Base-by-base conservation (phyloP, 805 yeast species). In the Ogataea siamensis region DNA sequence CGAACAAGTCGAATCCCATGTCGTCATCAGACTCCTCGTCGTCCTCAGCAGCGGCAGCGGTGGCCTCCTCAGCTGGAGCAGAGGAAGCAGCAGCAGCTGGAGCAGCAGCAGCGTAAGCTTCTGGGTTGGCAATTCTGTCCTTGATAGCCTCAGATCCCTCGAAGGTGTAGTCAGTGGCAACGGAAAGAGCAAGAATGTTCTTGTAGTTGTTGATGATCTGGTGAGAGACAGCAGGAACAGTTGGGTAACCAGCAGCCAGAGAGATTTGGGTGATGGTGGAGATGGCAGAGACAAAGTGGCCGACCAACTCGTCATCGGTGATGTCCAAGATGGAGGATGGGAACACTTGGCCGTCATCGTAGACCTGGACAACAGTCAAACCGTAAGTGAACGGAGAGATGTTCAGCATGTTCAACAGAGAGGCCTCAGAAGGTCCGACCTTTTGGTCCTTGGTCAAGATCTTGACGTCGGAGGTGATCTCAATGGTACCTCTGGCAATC, bases 401-500 rank as follows among this genome's bases (percentile, higher is more conserved):
- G 93, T 91, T 83, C 78, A 93, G 83, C 98, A 93, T 87, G 88
- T 93, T 93, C 71, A 93, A 84, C 75, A 93, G 79, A 59, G 96
- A 68, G 60, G 99, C 98, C 81, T 93, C 99, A 62, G 99, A 93
- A 64, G 91, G 95, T 78, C 99, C 99, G 65, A 93, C 99, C 74
- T 76, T 87, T 68, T 66, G 65, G 64, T 87, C 86, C 51, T 83
- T 81, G 52, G 75, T 80, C 66, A 89, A 95, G 68, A 93, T 96
- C 79, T 86, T 86, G 65, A 93, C 95, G 68, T 93, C 99, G 62
- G 84, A 73, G 71, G 87, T 88, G 74, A 93, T 93, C 79, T 93
- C 99, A 83, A 93, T 93, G 76, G 96, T 88, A 93, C 99, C 99
- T 86, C 99, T 89, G 74, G 96, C 93, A 88, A 93, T 93, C 94